Evolutionary conservation across 2,329 filamentous ascomycete species (phyloP), one percentile per base, ranked within the genome.

Genomic region (Ceratocystis papillata): DNA sequence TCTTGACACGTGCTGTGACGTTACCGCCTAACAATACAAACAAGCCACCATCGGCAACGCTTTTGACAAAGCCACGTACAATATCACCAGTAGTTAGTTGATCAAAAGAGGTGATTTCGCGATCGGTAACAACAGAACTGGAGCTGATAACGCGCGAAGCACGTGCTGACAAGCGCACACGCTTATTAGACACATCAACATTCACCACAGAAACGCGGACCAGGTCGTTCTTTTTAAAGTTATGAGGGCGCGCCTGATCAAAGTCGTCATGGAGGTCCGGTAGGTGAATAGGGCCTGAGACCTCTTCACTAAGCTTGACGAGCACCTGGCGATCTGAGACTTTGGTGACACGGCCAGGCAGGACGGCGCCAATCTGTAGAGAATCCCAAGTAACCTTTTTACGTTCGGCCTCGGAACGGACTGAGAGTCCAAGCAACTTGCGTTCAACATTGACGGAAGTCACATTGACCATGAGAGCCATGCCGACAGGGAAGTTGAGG

Each of bases 41-140:
- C 1, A 99, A 76, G 64, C 94, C 94, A 74, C 91, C 93, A 70
- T 96, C 90, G 0, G 89, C 83, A 53, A 97, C 85, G 70, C 90
- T 90, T 77, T 91, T 95, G 71, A 99, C 84, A 72, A 99, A 97
- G 2, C 95, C 95, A 66, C 94, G 88, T 15, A 96, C 80, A 37
- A 96, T 78, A 69, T 95, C 87, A 68, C 92, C 90, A 48, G 85
- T 77, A 67, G 87, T 84, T 41, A 99, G 73, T 70, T 95, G 85
- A n/a, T 84, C 79, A 60, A 86, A 76, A 20, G 83, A 83, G 12
- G 80, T 82, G 69, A 99, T 85, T 71, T 96, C 90, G 46, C 82
- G 84, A 73, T 99, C 94, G 72, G 86, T 85, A 59, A 96, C 84
- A 1, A 86, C 82, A 2, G 95, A 78, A 1, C 88, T 88, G 1